Conservation (phyloP, 139 green algal genomes). For the Tetratostichococcus sp. region DNA sequence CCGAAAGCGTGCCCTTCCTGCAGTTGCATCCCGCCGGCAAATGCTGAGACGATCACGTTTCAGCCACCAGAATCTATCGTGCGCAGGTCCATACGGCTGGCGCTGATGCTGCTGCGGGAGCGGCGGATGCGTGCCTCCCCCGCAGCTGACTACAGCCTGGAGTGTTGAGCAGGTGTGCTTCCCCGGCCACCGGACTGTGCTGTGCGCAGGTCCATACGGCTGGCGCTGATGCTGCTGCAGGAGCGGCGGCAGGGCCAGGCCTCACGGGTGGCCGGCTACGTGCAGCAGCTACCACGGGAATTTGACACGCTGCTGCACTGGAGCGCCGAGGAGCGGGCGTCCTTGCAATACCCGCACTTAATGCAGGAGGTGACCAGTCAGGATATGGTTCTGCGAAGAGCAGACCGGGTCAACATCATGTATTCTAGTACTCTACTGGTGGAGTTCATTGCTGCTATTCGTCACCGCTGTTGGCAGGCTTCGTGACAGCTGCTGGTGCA, state of each 20-base stretch:
- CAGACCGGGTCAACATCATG: not conserved
- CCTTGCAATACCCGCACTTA: slow-evolving; percentile 60
- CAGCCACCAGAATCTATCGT: not conserved
- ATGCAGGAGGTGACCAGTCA: slow-evolving; percentile 33
- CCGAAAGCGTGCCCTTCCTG: too few species aligned
- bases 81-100: too few species aligned
- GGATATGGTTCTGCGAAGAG: not conserved
- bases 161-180: too few species aligned
- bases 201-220: slow-evolving; percentile 50
- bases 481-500: too few species aligned
- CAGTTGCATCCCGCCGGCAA: too few species aligned
- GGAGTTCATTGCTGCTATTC: too few species aligned
- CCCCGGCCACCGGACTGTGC: not conserved
- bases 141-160: too few species aligned
- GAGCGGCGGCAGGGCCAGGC: slow-evolving; percentile 38
- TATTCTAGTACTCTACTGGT: too few species aligned
- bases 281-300: slow-evolving; percentile 55
- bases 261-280: slow-evolving; percentile 47
- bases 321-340: slow-evolving; percentile 43
- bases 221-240: slow-evolving; percentile 66
- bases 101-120: slow-evolving; percentile 68
- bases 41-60: too few species aligned
- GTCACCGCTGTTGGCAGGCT: too few species aligned
- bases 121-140: too few species aligned
- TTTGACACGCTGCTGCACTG: slow-evolving; percentile 67